Base-by-base conservation (phyloP, 1,284 basidiomycete species). In the Pseudozyma tsukubaensis region DNA sequence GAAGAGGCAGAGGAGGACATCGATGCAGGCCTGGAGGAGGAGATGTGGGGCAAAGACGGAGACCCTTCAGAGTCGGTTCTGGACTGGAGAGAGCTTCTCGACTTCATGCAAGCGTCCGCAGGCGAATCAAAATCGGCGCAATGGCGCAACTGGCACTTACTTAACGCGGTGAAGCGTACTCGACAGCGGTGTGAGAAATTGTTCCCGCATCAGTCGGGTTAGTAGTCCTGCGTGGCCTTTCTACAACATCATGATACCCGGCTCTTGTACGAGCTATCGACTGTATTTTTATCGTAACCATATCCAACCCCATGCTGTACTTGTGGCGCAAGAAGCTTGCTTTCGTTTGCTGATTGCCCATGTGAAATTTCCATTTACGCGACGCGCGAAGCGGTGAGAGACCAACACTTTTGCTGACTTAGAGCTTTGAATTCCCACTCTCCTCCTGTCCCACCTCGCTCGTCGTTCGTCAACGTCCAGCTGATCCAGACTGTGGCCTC, bases 81-180 rank as follows among this genome's bases (percentile, higher is more conserved):
- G 43, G 43, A 50, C 8, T 69, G 66, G 59, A 18, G 13, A 43
- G 32, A 40, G 6, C 18, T 69, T 51, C 44, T 69, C 12, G 51
- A 59, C 36, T 62, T 54, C 8, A 48, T 69, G 12, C 51, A 69
- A 36, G 58, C 59, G 9, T 59, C 56, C 1, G 59, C 44, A 6
- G 66, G 59, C 44, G 52, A 10, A 34, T 69, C 66, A 10, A 62
- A 58, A 13, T 47, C 55, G 0, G 32, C 59, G 37, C 59, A 69
- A 14, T 69, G 66, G 66, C 58, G 66, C 19, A 62, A 69, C 14
- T 69, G 66, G 66, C 66, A 69, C 13, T 39, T 69, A 52, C 59
- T 69, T 48, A 49, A 51, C 18, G 66, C 66, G 16, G 49, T 69
- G 9, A 42, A 53, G 16, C 53, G 49, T n/a, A 69, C 66, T 0